Evolutionary conservation across 768 basidiomycete genomes (phyloP).

Genomic region (Tubosaeta brunneosetosa): DNA sequence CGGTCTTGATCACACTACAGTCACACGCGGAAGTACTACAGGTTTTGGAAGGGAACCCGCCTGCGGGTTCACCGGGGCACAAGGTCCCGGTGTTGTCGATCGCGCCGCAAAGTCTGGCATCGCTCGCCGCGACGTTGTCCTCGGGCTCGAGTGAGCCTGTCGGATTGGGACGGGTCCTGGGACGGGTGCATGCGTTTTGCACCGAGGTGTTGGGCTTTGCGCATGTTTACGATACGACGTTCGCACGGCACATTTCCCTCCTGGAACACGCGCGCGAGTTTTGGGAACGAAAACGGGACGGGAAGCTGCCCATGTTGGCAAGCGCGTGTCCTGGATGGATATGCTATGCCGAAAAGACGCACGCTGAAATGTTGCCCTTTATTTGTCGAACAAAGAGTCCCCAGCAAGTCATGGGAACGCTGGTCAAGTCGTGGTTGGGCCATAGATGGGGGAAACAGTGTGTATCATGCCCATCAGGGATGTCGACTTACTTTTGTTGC

Average conservation of each 20-base stretch:
- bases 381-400: slow-evolving; percentile 87
- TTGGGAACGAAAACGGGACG: slow-evolving; percentile 53
- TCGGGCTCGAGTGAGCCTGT: slow-evolving; percentile 40
- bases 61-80: slow-evolving; percentile 35
- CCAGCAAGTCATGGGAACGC: slow-evolving; percentile 88
- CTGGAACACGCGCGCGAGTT: slow-evolving; percentile 82
- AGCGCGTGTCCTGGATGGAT: slow-evolving; percentile 99
- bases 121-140: slow-evolving; percentile 61
- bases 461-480: slow-evolving; percentile 28
- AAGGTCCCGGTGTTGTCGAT: slow-evolving; percentile 77
- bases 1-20: slow-evolving; percentile 92
- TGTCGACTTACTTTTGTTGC: slow-evolving; percentile 3
- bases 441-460: slow-evolving; percentile 62
- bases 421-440: slow-evolving; percentile 89
- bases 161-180: slow-evolving; percentile 57
- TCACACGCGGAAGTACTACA: slow-evolving; percentile 89
- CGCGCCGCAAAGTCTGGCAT: slow-evolving; percentile 82
- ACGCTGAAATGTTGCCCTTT: slow-evolving; percentile 88
- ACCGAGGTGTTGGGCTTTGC: slow-evolving; percentile 63
- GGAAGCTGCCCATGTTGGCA: slow-evolving; percentile 78
- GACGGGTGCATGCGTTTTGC: slow-evolving; percentile 69
- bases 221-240: slow-evolving; percentile 93
- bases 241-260: slow-evolving; percentile 82
- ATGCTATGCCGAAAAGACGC: slow-evolving; percentile 98
- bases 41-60: slow-evolving; percentile 60